These are phyloP conservation scores for Cystobasidiopsis lactophilus DNA, from an alignment of 768 basidiomycete species.

Conservation along the genomic window DNA sequence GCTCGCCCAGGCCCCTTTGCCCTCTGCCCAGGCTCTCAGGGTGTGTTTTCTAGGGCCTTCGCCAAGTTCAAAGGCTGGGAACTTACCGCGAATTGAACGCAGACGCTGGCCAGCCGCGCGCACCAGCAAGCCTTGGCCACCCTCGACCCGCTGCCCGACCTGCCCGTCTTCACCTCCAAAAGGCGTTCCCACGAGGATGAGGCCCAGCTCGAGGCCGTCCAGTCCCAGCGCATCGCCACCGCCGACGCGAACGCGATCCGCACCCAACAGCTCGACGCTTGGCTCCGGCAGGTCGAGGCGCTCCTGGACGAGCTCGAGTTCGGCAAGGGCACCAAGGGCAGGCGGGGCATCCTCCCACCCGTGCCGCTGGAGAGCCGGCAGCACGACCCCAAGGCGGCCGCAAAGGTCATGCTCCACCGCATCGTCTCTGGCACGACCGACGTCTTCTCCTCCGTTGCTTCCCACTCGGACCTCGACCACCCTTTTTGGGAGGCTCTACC, in stretches of 20 bases:
- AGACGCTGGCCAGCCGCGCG: too few species aligned
- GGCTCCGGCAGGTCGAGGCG: neutral
- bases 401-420: slow-evolving; percentile 5
- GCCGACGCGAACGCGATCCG: neutral
- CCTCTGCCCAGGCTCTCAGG: too few species aligned
- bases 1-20: too few species aligned
- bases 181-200: too few species aligned
- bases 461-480: neutral
- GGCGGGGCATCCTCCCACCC: neutral
- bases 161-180: too few species aligned
- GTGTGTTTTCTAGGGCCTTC: too few species aligned
- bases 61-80: too few species aligned
- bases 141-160: too few species aligned
- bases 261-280: neutral
- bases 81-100: too few species aligned
- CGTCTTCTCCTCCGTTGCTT: neutral
- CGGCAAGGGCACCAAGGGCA: neutral
- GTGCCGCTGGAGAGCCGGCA: neutral
- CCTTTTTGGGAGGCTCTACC: neutral
- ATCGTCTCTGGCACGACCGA: neutral
- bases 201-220: neutral
- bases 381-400: neutral
- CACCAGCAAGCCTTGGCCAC: too few species aligned
- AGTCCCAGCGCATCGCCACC: neutral
- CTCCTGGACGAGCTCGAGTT: neutral